phyloP scores from a whole-genome alignment of 257 asterid species.

The Nyctanthes arbortristis region DNA sequence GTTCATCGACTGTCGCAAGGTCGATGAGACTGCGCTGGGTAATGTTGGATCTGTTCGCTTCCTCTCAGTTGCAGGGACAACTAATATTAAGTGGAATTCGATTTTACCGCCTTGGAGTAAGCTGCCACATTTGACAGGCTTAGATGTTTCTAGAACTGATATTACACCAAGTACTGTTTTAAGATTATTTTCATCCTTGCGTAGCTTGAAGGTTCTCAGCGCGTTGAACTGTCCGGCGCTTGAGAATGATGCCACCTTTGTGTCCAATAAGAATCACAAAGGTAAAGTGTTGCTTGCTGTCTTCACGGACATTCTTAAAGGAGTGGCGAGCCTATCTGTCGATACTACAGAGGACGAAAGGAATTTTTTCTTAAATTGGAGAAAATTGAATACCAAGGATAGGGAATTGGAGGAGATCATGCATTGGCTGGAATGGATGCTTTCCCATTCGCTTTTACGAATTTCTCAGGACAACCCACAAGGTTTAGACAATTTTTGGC shows the following conservation, averaged over 20 bases:
- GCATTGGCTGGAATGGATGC: slow-evolving; percentile 80
- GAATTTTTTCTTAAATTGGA: slow-evolving; percentile 57
- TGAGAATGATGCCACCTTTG: slow-evolving; percentile 55
- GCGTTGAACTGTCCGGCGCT: slow-evolving; percentile 65
- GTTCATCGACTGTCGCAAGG: slow-evolving; percentile 63
- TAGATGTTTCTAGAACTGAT: slow-evolving; percentile 84
- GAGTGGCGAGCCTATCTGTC: slow-evolving; percentile 52
- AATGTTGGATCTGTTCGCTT: slow-evolving; percentile 56
- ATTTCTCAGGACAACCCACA: slow-evolving; percentile 73
- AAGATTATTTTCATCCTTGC: slow-evolving; percentile 51
- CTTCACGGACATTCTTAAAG: slow-evolving; percentile 60
- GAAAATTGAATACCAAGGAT: slow-evolving; percentile 39
- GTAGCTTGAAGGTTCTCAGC: slow-evolving; percentile 64
- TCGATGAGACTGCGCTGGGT: slow-evolving; percentile 65
- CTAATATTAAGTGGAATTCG: slow-evolving; percentile 59
- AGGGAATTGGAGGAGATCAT: slow-evolving; percentile 49
- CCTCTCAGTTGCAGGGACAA: slow-evolving; percentile 77
- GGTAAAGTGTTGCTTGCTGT: slow-evolving; percentile 66
- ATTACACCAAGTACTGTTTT: slow-evolving; percentile 43
- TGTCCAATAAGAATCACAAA: slow-evolving; percentile 49
- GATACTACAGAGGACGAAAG: slow-evolving; percentile 44
- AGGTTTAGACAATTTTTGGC: slow-evolving; percentile 80
- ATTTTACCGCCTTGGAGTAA: slow-evolving; percentile 52
- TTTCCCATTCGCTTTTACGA: slow-evolving; percentile 74
- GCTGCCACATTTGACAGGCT: slow-evolving; percentile 59